phyloP scores from a whole-genome alignment of 164 flowering plant species.

The Macadamia integrifolia region DNA sequence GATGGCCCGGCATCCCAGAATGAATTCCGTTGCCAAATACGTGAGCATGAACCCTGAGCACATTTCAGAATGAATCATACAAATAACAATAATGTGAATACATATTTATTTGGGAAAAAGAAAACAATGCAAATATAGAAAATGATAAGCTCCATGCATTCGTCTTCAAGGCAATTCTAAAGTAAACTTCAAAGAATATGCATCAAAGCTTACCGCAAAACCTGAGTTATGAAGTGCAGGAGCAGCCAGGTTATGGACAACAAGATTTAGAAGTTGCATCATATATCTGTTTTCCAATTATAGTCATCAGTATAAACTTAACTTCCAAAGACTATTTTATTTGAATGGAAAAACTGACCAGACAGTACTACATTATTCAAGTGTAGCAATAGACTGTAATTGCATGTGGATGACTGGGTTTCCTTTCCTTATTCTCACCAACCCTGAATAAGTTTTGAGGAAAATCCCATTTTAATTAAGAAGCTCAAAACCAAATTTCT shows the following conservation, averaged over 20 bases:
- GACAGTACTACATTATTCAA: neutral
- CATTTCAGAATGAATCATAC: neutral
- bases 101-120: neutral
- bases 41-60: constrained; percentile 88
- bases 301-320: constrained; percentile 4
- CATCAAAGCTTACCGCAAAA: constrained; percentile 72
- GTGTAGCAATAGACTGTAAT: neutral
- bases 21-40: constrained; percentile 97
- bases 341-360: neutral
- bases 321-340: neutral
- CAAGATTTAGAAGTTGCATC: constrained; percentile 91
- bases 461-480: no score
- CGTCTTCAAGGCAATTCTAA: neutral
- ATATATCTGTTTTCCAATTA: constrained; percentile 57
- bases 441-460: no score
- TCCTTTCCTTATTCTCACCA: no score
- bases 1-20: constrained; percentile 96
- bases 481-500: no score
- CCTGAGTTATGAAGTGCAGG: constrained; percentile 96
- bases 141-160: neutral
- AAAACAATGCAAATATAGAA: neutral
- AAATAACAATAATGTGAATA: neutral
- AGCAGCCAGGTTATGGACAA: constrained; percentile 62
- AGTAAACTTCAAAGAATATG: neutral
- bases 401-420: neutral